Evolutionary conservation across 2,329 filamentous ascomycete species (phyloP).

Genomic region (Nothomitra cinnamomea): DNA sequence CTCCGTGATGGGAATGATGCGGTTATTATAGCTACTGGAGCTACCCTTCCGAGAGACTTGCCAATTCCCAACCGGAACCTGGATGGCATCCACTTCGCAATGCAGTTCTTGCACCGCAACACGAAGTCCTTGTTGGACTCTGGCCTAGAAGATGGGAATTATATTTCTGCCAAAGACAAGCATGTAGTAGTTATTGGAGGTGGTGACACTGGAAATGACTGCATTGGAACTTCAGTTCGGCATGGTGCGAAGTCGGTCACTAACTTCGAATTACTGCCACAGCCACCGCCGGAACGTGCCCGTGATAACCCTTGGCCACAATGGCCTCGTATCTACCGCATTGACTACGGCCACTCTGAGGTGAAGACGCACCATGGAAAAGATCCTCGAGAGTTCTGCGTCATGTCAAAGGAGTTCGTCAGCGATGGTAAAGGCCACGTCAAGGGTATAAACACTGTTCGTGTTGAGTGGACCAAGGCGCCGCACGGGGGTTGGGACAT

Average conservation of each 20-base stretch:
- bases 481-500: constrained; percentile 89
- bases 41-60: constrained; percentile 82
- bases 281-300: constrained; percentile 79
- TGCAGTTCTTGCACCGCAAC: constrained; percentile 95
- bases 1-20: constrained; percentile 62
- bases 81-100: constrained; percentile 84
- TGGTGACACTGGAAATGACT: constrained; percentile 95
- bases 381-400: constrained; percentile 91
- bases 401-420: constrained; percentile 95
- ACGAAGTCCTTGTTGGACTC: constrained; percentile 95
- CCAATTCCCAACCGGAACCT: constrained; percentile 80
- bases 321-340: constrained; percentile 93
- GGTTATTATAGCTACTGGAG: constrained; percentile 80
- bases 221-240: constrained; percentile 88
- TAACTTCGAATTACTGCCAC: constrained; percentile 91
- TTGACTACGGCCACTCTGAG: constrained; percentile 95
- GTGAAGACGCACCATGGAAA: constrained; percentile 93
- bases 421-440: constrained; percentile 75
- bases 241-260: constrained; percentile 90
- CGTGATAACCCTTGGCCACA: constrained; percentile 96
- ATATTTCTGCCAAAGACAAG: constrained; percentile 92
- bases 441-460: constrained; percentile 89
- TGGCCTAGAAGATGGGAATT: constrained; percentile 62
- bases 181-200: constrained; percentile 92
- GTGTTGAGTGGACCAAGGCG: constrained; percentile 90